phyloP scores from a whole-genome alignment of 345 rosid genomes.

The Populus deltoides region DNA sequence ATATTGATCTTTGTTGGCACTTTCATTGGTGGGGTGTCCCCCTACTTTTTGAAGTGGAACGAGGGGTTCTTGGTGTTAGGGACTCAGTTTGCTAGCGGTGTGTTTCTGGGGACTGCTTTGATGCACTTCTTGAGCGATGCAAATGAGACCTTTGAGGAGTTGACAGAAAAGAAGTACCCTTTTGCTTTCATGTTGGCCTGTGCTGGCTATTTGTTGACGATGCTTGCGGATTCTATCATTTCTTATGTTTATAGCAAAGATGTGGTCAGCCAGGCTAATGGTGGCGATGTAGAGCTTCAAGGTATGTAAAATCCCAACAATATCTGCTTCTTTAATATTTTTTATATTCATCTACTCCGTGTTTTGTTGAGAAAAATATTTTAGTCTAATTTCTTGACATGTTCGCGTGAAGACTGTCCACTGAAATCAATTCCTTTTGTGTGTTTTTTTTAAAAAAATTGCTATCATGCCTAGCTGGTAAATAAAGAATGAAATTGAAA shows the following conservation, averaged over 20 bases:
- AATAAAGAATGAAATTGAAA: no score
- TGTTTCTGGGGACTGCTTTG: conserved; percentile 77
- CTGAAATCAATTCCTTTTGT: no score
- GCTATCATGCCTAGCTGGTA: no score
- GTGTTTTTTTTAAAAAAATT: no score
- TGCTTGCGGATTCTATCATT: conserved; percentile 66
- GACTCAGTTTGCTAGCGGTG: conserved; percentile 82
- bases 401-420: no score
- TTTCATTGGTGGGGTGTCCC: conserved; percentile 67
- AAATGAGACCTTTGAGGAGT: conserved; percentile 60
- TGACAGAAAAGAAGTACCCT: conserved; percentile 58
- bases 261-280: conserved; percentile 1
- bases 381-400: no score
- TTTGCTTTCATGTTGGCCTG: conserved; percentile 84
- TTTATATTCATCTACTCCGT: no score
- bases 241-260: conserved; percentile 44
- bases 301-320: conserved; percentile 23
- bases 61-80: conserved; percentile 71
- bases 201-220: conserved; percentile 66
- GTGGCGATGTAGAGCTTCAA: conserved; percentile 49
- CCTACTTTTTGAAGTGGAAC: conserved; percentile 76
- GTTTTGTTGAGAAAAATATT: no score
- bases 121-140: conserved; percentile 87
- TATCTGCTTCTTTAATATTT: not conserved
- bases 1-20: conserved; percentile 61